Evolutionary conservation across 192 early-diverging fungal genomes (phyloP), one percentile per base, ranked within the genome.

Genomic region (Backusella liffmaniae): DNA sequence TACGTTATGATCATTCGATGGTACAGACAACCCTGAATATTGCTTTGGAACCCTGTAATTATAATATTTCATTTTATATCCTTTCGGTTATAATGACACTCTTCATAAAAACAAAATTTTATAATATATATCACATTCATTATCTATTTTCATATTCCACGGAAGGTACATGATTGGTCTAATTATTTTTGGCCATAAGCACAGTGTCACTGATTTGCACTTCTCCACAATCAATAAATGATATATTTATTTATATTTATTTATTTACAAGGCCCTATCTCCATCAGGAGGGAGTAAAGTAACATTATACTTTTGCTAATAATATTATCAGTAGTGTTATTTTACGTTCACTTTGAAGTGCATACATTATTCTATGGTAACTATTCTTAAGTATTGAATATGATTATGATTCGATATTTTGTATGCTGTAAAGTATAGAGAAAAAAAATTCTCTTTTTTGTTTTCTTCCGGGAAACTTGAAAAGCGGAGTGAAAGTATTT

Each of bases 21-120:
- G 56, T 62, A 62, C 56, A 62, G 23, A 62, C 21, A 62, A 62
- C 56, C 56, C 56, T 62, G 56, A 62, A 62, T 62, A 62, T 62
- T 62, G 23, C 26, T 10, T 62, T 62, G 23, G 26, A 62, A 62
- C 56, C 56, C 56, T 62, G 56, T 29, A 26, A 26, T 62, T 62
- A 62, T 23, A 62, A 10, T 12, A 62, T 21, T 32, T 32, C 32
- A 32, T 32, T 32, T 32, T 62, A 29, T 62, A 29, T 62, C 12
- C 12, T 10, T 62, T 62, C 21, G 1, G 21, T 2, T 23, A 56
- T n/a, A 49, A 7, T 5, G 46, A n/a, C 18, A 49, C 46, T 49
- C 46, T 18, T 49, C 26, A 12, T 29, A 62, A 29, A 59, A 26
- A 29, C 9, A 29, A 62, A 49, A 6, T 7, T 49, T n/a, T 49